These are phyloP conservation scores for Aspergillus udagawae DNA, from an alignment of 2,329 filamentous ascomycete species.

Conservation along the genomic window DNA sequence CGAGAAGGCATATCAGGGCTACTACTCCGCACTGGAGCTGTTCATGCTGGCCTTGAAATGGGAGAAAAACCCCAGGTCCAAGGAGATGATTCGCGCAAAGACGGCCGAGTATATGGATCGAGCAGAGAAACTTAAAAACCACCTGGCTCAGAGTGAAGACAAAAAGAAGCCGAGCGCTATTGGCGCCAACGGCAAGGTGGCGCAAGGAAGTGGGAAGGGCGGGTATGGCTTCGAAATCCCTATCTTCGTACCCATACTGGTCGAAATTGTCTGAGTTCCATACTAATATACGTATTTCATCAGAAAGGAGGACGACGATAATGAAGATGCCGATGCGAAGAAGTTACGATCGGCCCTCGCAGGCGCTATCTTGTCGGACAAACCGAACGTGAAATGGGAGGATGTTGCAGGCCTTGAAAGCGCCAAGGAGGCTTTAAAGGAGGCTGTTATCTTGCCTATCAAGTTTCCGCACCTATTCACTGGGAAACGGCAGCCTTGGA, in stretches of 20 bases:
- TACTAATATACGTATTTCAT: constrained; percentile 5
- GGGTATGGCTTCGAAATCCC: constrained; percentile 40
- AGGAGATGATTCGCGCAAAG: constrained; percentile 95
- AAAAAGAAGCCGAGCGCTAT: constrained; percentile 51
- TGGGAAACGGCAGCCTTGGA: constrained; percentile 96
- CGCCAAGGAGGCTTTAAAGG: constrained; percentile 95
- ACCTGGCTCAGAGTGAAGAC: constrained; percentile 64
- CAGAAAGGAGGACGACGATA: constrained; percentile 57
- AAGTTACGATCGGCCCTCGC: constrained; percentile 88
- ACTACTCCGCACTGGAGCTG: constrained; percentile 92
- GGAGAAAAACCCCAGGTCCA: constrained; percentile 97
- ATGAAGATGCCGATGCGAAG: constrained; percentile 85
- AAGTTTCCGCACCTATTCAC: constrained; percentile 97
- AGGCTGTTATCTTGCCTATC: constrained; percentile 95
- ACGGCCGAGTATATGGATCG: constrained; percentile 97
- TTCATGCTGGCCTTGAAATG: constrained; percentile 99
- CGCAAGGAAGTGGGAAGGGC: constrained; percentile 51
- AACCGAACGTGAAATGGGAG: constrained; percentile 96
- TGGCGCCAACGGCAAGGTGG: constrained; percentile 49
- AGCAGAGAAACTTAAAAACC: constrained; percentile 94
- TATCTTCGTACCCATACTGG: constrained; percentile 1
- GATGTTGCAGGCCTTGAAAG: constrained; percentile 92
- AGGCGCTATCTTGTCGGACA: constrained; percentile 89
- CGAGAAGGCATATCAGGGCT: constrained; percentile 92
- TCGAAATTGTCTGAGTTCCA: neutral